phyloP scores from a whole-genome alignment of 306 rosid species.

The Phaseolus lunatus region DNA sequence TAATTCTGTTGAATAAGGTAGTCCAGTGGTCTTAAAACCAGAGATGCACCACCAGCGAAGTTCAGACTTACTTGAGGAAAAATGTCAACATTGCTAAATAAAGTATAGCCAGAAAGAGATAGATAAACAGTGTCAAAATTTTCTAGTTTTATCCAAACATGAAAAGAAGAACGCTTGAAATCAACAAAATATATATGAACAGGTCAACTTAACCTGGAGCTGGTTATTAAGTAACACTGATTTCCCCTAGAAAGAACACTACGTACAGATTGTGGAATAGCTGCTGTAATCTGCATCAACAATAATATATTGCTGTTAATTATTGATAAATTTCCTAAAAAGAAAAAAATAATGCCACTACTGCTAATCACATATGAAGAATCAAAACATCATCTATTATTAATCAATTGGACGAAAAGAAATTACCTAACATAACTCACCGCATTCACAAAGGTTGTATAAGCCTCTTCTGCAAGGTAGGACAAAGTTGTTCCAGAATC shows the following conservation, averaged over 20 bases:
- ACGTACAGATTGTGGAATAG: slow-evolving; percentile 60
- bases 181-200: slow-evolving; percentile 4
- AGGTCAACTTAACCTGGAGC: slow-evolving; percentile 75
- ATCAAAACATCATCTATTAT: slow-evolving; percentile 29
- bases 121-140: slow-evolving; percentile 42
- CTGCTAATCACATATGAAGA: slow-evolving; percentile 20
- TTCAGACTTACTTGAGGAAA: slow-evolving; percentile 90
- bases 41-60: slow-evolving; percentile 83
- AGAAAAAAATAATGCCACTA: slow-evolving; percentile 17
- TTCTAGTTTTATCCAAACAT: slow-evolving; percentile 11
- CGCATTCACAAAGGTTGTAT: slow-evolving; percentile 65
- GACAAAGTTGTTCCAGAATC: slow-evolving; percentile 98
- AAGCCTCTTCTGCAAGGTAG: slow-evolving; percentile 85
- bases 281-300: slow-evolving; percentile 59
- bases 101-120: slow-evolving; percentile 21
- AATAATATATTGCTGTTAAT: slow-evolving; percentile 10
- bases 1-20: slow-evolving; percentile 75
- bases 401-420: slow-evolving; percentile 26
- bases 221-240: slow-evolving; percentile 66
- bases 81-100: slow-evolving; percentile 60
- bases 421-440: slow-evolving; percentile 59
- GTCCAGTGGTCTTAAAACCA: slow-evolving; percentile 84
- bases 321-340: slow-evolving; percentile 8
- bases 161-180: slow-evolving; percentile 38
- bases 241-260: slow-evolving; percentile 65